A percentile compares a stretch with the other conserved stretches of the same genome.
phyloP scores from a whole-genome alignment of 2,329 filamentous ascomycete genomes.

The Beauveria scarabaeidicola region DNA sequence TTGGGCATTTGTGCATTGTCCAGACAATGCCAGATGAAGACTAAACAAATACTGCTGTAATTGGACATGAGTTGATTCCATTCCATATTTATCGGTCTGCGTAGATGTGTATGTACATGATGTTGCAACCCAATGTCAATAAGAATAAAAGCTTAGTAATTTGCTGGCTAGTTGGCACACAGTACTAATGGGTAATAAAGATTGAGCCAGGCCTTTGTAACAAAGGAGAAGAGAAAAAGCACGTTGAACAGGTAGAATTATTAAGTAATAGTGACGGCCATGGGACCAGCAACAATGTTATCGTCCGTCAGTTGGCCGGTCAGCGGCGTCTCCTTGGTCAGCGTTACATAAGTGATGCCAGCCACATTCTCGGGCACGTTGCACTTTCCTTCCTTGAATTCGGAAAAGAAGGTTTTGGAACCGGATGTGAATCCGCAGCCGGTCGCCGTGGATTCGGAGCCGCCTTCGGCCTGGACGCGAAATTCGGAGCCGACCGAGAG shows the following conservation, averaged over 20 bases:
- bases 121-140: neutral
- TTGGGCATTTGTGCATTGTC: neutral
- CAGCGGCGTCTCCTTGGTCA: conserved; percentile 46
- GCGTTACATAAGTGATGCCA: conserved; percentile 59
- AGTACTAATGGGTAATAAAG: neutral
- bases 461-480: conserved; percentile 26
- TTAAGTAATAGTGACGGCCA: conserved; percentile 46
- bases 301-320: conserved; percentile 48
- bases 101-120: neutral
- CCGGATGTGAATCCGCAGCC: conserved; percentile 63
- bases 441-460: conserved; percentile 44
- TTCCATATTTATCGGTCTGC: no score
- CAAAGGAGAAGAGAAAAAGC: neutral
- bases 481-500: conserved; percentile 22
- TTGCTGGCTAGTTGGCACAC: neutral
- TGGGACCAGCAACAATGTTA: conserved; percentile 57
- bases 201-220: neutral
- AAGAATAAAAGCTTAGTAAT: conserved; percentile 1
- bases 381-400: conserved; percentile 48
- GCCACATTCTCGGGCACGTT: conserved; percentile 51
- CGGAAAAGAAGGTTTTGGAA: conserved; percentile 50
- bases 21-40: no score
- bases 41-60: no score
- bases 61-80: no score
- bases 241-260: neutral